These are phyloP conservation scores for Arabidopsis suecica DNA, from an alignment of 345 rosid genomes.

Conservation along the genomic window DNA sequence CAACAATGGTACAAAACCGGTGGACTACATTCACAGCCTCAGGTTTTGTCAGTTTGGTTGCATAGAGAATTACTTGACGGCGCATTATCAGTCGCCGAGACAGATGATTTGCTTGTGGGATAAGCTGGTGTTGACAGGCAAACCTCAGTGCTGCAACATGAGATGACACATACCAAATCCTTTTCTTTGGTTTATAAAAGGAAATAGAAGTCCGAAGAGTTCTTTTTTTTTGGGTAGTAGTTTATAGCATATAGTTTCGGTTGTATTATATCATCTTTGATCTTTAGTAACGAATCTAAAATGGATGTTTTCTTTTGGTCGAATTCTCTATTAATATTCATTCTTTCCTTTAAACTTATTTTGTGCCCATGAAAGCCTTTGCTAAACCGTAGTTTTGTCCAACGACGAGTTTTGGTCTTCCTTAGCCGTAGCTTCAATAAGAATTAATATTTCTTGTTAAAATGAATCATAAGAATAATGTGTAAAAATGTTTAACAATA, in stretches of 20 bases:
- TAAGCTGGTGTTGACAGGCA: conserved; percentile 58
- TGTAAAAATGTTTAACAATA: too few relatives aligned
- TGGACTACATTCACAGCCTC: conserved; percentile 70
- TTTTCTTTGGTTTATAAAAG: conserved; percentile 32
- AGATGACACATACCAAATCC: conserved; percentile 50
- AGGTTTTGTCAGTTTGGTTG: conserved; percentile 91
- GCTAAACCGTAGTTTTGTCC: too few relatives aligned
- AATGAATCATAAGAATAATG: too few relatives aligned
- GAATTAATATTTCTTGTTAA: too few relatives aligned
- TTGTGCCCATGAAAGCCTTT: too few relatives aligned
- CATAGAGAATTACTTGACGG: conserved; percentile 72
- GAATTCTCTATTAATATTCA: conserved; percentile 22
- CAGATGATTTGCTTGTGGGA: conserved; percentile 91
- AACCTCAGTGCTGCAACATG: conserved; percentile 79
- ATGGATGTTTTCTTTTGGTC: background rate
- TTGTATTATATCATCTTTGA: conserved; percentile 29
- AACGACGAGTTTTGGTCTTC: too few relatives aligned
- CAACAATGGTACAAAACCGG: conserved; percentile 65
- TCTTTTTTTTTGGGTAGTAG: conserved; percentile 2
- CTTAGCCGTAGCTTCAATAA: too few relatives aligned
- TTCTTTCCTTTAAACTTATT: background rate
- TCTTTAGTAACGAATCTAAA: conserved; percentile 11
- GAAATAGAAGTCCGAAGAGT: conserved; percentile 20
- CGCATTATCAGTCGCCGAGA: conserved; percentile 89
- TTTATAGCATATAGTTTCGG: conserved; percentile 25